These are phyloP conservation scores for Cicer chorassanicum DNA, from an alignment of 306 rosid genomes.

Conservation along the genomic window DNA sequence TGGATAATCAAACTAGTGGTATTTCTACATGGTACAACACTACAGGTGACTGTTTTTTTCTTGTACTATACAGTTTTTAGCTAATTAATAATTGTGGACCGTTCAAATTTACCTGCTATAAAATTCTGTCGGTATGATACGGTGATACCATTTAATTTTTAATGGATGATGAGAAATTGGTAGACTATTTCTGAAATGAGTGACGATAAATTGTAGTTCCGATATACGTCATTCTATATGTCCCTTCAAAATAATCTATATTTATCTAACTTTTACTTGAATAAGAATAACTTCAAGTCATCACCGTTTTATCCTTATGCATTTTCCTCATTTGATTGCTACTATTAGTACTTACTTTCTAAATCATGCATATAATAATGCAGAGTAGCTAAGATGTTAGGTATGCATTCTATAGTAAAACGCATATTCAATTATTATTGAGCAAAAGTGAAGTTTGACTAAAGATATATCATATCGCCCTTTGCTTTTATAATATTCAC, in stretches of 20 bases:
- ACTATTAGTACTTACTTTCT: background rate
- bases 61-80: background rate
- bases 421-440: background rate
- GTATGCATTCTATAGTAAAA: slow-evolving; percentile 23
- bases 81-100: slow-evolving; percentile 16
- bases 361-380: slow-evolving; percentile 34
- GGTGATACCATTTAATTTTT: background rate
- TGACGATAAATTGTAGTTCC: slow-evolving; percentile 8
- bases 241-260: background rate
- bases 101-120: background rate
- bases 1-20: background rate
- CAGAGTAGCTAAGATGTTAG: slow-evolving; percentile 37
- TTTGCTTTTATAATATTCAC: background rate
- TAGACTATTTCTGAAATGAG: background rate
- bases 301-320: background rate
- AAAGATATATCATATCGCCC: background rate
- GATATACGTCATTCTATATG: background rate
- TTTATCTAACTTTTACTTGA: background rate
- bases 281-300: background rate
- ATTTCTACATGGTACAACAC: background rate
- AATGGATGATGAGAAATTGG: background rate
- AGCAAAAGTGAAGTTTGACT: slow-evolving; percentile 42
- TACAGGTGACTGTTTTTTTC: background rate
- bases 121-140: background rate
- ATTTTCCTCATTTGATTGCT: background rate